phyloP scores from a whole-genome alignment of 1,284 basidiomycete genomes.

The Ustilago crameri region DNA sequence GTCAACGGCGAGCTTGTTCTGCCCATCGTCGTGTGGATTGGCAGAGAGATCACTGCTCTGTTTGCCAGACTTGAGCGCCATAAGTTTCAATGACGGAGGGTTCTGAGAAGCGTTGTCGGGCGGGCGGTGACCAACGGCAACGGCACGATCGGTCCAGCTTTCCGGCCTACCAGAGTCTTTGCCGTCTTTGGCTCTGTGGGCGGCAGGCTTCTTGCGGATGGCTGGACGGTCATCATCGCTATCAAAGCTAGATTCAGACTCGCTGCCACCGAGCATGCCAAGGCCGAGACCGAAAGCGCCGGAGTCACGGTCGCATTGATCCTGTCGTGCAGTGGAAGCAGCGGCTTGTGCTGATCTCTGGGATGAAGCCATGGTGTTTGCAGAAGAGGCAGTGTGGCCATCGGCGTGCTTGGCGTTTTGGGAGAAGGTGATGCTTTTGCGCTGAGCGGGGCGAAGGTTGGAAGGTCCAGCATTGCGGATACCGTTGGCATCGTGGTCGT shows the following conservation, averaged over 20 bases:
- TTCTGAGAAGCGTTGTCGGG: constrained; percentile 63
- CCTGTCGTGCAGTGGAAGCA: background rate
- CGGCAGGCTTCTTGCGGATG: constrained; percentile 3
- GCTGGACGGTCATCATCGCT: constrained; percentile 43
- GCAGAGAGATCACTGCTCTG: constrained; percentile 16
- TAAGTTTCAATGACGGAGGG: constrained; percentile 59
- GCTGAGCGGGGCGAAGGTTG: constrained; percentile 10
- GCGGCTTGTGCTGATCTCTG: constrained; percentile 2
- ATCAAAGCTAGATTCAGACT: constrained; percentile 50
- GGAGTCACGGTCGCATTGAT: constrained; percentile 33
- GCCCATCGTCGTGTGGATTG: constrained; percentile 22
- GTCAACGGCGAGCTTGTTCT: constrained; percentile 39
- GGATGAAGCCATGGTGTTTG: constrained; percentile 15
- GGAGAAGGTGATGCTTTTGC: constrained; percentile 46
- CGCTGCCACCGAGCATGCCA: constrained; percentile 47
- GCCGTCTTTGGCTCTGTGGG: constrained; percentile 2
- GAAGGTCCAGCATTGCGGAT: constrained; percentile 13
- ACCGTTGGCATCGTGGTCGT: constrained; percentile 45
- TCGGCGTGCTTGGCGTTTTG: constrained; percentile 42
- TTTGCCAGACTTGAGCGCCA: constrained; percentile 57
- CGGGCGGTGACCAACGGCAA: constrained; percentile 59
- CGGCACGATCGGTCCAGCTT: constrained; percentile 57
- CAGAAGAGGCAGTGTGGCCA: constrained; percentile 13
- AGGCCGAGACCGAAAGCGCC: constrained; percentile 54
- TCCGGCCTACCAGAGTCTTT: constrained; percentile 25